Base-by-base conservation (phyloP, 2,329 filamentous ascomycete species). In the Pestalotiopsis sp. region DNA sequence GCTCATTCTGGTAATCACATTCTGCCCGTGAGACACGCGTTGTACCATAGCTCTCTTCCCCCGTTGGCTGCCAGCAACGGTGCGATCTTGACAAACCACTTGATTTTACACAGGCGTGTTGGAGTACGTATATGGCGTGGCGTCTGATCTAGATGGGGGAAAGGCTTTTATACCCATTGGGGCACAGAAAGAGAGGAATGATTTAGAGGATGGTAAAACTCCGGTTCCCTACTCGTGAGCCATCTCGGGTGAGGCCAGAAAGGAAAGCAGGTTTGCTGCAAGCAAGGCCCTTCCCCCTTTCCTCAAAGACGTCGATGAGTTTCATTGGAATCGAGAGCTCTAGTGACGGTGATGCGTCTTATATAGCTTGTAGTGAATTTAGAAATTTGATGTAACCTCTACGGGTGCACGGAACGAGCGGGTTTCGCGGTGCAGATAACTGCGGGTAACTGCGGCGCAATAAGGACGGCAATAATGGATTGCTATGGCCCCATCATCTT, bases 1-100 rank as follows among this genome's bases (percentile, higher is more conserved):
- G 95, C 82, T 97, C 93, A 81, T 98, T 98, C 87, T 98, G 95
- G 95, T 98, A 81, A 78, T 14, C 58, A 20, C 13, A 14, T 4
- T 52, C 45, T n/a, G 45, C n/a, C 45, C 17, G 7, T 52, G 45
- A n/a, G 4, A n/a, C 45, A 39, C 59, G 59, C 12, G 36, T 39
- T 39, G 31, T 36, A 62, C 59, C 17, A 52, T 52, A 52, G 45
- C 45, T 52, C 5, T 52, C 17, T 9, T 36, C 31, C 31, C 6
- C 45, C 14, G 45, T 59, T 62, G 59, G 17, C 17, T 9, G 17
- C 31, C 17, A 17, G 59, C 31, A 36, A 36, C 59, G 31, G 17
- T 25, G 59, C 4, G 27, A 17, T 62, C 12, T 23, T 41, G 27
- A 36, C 31, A 36, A 39, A 20, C 20, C 25, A 14, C 17, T 62